Conservation (phyloP, 768 basidiomycete species). For the Rhizopogon salebrosus region DNA sequence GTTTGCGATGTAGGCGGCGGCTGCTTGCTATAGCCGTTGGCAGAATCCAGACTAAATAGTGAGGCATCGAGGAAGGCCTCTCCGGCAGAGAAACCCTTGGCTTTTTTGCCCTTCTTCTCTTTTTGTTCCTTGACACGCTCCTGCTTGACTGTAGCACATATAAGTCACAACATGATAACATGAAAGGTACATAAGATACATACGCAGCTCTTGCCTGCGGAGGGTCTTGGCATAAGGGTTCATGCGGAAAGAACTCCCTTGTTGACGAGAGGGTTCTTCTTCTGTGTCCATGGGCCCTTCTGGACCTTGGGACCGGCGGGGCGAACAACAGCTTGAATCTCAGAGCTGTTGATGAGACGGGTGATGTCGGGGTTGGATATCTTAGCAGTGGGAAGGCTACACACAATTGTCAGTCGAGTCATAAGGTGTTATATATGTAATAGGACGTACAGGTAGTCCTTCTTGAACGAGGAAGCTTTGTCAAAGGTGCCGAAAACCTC, state of each 20-base stretch:
- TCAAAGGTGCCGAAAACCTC: constrained; percentile 95
- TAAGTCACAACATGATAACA: neutral
- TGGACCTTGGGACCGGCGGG: constrained; percentile 78
- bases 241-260: constrained; percentile 93
- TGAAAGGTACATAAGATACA: constrained; percentile 31
- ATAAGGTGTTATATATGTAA: neutral
- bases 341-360: constrained; percentile 95
- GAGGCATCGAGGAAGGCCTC: constrained; percentile 86
- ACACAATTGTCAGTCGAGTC: neutral
- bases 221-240: constrained; percentile 98
- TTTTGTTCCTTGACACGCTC: constrained; percentile 63
- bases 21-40: no score
- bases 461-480: constrained; percentile 80
- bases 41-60: no score
- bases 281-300: constrained; percentile 97
- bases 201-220: constrained; percentile 83
- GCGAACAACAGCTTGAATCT: constrained; percentile 96
- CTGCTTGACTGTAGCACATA: constrained; percentile 70
- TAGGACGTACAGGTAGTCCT: constrained; percentile 70
- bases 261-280: constrained; percentile 98
- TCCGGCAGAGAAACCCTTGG: constrained; percentile 63
- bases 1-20: no score
- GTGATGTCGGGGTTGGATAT: constrained; percentile 96
- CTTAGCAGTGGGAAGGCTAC: constrained; percentile 90
- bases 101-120: constrained; percentile 55